phyloP scores from a whole-genome alignment of 345 rosid genomes.

The Eucalyptus tenuipes region DNA sequence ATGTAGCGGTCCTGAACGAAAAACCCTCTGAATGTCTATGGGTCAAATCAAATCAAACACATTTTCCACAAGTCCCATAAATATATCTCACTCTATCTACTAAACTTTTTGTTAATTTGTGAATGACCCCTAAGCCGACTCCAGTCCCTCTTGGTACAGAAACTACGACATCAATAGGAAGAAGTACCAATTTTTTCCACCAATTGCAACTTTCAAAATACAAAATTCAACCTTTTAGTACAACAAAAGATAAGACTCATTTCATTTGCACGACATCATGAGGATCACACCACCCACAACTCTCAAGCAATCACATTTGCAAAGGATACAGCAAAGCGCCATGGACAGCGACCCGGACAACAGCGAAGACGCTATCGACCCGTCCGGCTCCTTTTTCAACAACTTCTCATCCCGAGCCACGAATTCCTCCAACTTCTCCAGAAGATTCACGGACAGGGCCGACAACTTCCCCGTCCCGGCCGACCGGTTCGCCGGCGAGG shows the following conservation, averaged over 20 bases:
- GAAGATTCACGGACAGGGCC: slow-evolving; percentile 28
- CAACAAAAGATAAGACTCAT: not conserved
- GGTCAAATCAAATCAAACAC: slow-evolving; percentile 29
- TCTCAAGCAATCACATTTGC: not conserved
- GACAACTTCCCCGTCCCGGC: slow-evolving; percentile 44
- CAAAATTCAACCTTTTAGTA: not conserved
- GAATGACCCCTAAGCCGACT: not conserved
- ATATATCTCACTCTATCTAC: not conserved
- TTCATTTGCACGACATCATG: not conserved
- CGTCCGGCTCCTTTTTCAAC: slow-evolving; percentile 19
- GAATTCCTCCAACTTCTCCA: slow-evolving; percentile 65
- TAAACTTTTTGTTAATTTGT: not conserved
- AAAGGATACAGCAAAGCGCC: slow-evolving; percentile 98
- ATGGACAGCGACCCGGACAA: slow-evolving; percentile 86
- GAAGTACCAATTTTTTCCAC: not conserved
- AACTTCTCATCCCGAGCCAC: slow-evolving; percentile 51
- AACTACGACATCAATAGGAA: not conserved
- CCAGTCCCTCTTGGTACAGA: not conserved
- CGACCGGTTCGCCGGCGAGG: slow-evolving; percentile 17
- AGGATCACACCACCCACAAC: not conserved
- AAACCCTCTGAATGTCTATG: slow-evolving; percentile 72
- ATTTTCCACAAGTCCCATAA: not conserved
- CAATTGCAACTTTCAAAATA: not conserved
- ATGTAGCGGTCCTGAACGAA: slow-evolving; percentile 69
- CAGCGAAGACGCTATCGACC: slow-evolving; percentile 46